A percentile compares a stretch with the other conserved stretches of the same genome.
phyloP scores from a whole-genome alignment of 2,329 filamentous ascomycete species.

The Monosporascus cannonballus region DNA sequence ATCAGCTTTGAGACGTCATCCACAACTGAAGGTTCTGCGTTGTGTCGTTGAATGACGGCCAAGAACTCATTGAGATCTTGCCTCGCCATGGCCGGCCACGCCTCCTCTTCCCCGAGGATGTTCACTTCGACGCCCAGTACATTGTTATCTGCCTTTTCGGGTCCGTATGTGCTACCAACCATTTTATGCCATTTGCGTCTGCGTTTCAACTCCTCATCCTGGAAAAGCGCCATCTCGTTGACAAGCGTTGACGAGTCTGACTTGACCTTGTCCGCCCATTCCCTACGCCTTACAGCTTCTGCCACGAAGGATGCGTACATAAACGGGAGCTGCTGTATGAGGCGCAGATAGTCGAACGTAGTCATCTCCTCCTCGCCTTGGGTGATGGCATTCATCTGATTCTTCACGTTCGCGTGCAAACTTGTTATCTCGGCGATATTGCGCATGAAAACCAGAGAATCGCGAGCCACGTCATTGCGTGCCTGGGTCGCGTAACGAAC shows the following conservation, averaged over 20 bases:
- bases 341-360: slow-evolving; percentile 72
- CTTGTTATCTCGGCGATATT: slow-evolving; percentile 75
- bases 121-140: slow-evolving; percentile 80
- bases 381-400: slow-evolving; percentile 64
- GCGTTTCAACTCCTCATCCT: slow-evolving; percentile 86
- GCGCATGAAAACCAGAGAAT: slow-evolving; percentile 71
- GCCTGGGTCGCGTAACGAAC: slow-evolving; percentile 53
- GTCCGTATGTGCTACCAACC: slow-evolving; percentile 67
- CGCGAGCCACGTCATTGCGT: slow-evolving; percentile 61
- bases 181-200: slow-evolving; percentile 86
- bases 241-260: slow-evolving; percentile 79
- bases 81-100: slow-evolving; percentile 73
- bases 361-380: slow-evolving; percentile 70
- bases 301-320: slow-evolving; percentile 86
- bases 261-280: slow-evolving; percentile 90
- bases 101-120: slow-evolving; percentile 68
- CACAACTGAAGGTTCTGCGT: slow-evolving; percentile 59
- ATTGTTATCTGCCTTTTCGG: slow-evolving; percentile 59
- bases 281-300: slow-evolving; percentile 77
- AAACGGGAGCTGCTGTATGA: slow-evolving; percentile 77
- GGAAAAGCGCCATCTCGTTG: slow-evolving; percentile 87
- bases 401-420: slow-evolving; percentile 64
- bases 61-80: slow-evolving; percentile 74
- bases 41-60: slow-evolving; percentile 56
- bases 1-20: slow-evolving; percentile 71